Evolutionary conservation across 2,329 filamentous ascomycete species (phyloP).

Genomic region (Zymoseptoria passerinii): DNA sequence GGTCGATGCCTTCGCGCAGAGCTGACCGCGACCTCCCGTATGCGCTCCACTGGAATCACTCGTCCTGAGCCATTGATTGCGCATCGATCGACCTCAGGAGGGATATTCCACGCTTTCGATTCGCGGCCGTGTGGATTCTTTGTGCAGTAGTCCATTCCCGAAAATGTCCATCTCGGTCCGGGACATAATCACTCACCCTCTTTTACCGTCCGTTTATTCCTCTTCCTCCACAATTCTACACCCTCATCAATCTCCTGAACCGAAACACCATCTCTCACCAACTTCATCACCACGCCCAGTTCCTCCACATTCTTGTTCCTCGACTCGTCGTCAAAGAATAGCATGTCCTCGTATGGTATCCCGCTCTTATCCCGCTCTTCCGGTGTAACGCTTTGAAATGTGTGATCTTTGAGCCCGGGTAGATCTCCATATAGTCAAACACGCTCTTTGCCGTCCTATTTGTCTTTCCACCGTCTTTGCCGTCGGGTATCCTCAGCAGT

Average conservation of each 20-base stretch:
- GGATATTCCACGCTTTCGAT: too few species aligned
- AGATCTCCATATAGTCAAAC: slow-evolving; percentile 47
- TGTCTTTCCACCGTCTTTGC: slow-evolving; percentile 38
- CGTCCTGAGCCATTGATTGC: too few species aligned
- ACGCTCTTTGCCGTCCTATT: slow-evolving; percentile 34
- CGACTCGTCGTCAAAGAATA: slow-evolving; percentile 92
- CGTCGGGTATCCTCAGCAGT: slow-evolving; percentile 52
- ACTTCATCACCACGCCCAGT: slow-evolving; percentile 74
- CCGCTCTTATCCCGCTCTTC: slow-evolving; percentile 62
- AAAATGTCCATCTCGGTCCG: not conserved
- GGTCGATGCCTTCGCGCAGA: too few species aligned
- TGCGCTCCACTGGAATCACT: too few species aligned
- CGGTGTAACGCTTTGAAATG: slow-evolving; percentile 71
- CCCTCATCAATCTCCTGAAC: slow-evolving; percentile 71
- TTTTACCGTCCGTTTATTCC: slow-evolving; percentile 44
- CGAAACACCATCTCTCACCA: slow-evolving; percentile 72
- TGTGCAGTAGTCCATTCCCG: not conserved
- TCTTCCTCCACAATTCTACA: slow-evolving; percentile 70
- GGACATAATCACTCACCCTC: slow-evolving; percentile 8
- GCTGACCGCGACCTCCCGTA: too few species aligned
- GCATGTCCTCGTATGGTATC: slow-evolving; percentile 70
- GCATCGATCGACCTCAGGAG: too few species aligned
- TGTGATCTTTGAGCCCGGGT: slow-evolving; percentile 70
- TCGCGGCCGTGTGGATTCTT: too few species aligned
- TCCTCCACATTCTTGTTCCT: slow-evolving; percentile 75